phyloP scores from a whole-genome alignment of 2,329 filamentous ascomycete genomes.

The Aspergillus niger region DNA sequence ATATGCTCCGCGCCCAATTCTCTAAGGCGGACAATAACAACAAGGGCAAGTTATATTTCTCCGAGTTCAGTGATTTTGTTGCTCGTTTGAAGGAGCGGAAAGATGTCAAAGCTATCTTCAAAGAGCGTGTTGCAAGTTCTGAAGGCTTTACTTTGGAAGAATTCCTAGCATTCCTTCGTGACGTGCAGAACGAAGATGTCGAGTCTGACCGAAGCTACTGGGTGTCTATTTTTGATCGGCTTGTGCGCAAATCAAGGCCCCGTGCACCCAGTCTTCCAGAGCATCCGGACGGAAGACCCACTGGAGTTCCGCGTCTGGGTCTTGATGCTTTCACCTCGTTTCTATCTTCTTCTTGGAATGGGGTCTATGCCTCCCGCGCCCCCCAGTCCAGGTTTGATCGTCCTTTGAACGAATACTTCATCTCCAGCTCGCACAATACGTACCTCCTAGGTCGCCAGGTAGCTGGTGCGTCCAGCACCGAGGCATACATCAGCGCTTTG shows the following conservation, averaged over 20 bases:
- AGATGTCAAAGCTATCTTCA: conserved; percentile 76
- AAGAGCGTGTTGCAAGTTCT: conserved; percentile 58
- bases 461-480: conserved; percentile 84
- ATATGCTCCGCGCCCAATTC: conserved; percentile 74
- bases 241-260: conserved; percentile 62
- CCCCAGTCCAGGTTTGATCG: conserved; percentile 69
- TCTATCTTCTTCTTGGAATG: conserved; percentile 73
- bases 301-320: conserved; percentile 65
- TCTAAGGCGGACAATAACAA: conserved; percentile 67
- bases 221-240: conserved; percentile 71
- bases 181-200: conserved; percentile 75
- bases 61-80: conserved; percentile 82
- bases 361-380: conserved; percentile 64
- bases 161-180: conserved; percentile 74
- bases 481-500: conserved; percentile 89
- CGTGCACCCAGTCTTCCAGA: conserved; percentile 50
- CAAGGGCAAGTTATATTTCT: conserved; percentile 70
- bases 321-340: conserved; percentile 77
- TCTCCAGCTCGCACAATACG: conserved; percentile 98
- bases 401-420: conserved; percentile 94
- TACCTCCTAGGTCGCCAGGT: conserved; percentile 92
- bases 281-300: conserved; percentile 31
- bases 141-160: conserved; percentile 69
- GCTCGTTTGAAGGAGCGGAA: conserved; percentile 78
- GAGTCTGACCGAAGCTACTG: conserved; percentile 66